These are phyloP conservation scores for Tricholomella constricta DNA, from an alignment of 768 basidiomycete genomes.

Conservation along the genomic window DNA sequence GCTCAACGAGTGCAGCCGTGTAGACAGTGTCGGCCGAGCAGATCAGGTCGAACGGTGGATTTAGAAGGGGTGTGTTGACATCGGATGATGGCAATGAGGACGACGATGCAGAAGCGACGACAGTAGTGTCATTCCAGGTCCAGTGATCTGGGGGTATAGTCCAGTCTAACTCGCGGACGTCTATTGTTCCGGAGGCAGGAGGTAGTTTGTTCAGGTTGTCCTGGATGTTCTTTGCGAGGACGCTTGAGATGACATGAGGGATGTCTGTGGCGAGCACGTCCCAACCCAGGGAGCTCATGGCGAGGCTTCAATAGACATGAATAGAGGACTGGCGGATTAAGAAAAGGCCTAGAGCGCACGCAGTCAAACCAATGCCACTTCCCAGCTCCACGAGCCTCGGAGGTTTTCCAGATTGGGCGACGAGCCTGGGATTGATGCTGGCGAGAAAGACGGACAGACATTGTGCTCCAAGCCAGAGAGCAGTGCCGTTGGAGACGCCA, in stretches of 20 bases:
- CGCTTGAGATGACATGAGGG: slow-evolving; percentile 58
- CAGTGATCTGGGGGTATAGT: slow-evolving; percentile 53
- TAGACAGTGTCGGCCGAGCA: slow-evolving; percentile 86
- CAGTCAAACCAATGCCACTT: slow-evolving; percentile 78
- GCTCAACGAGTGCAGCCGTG: slow-evolving; percentile 55
- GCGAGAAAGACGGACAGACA: slow-evolving; percentile 66
- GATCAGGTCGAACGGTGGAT: slow-evolving; percentile 74
- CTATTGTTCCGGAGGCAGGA: slow-evolving; percentile 45
- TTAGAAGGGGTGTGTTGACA: slow-evolving; percentile 26
- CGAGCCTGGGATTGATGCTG: slow-evolving; percentile 31
- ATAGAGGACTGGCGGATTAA: background rate
- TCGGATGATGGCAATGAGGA: slow-evolving; percentile 19
- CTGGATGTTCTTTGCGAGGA: slow-evolving; percentile 64
- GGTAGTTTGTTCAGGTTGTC: slow-evolving; percentile 49
- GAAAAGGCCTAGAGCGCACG: slow-evolving; percentile 47
- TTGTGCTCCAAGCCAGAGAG: slow-evolving; percentile 85
- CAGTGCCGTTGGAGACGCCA: slow-evolving; percentile 73
- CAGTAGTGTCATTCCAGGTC: slow-evolving; percentile 50
- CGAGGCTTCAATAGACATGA: slow-evolving; percentile 45
- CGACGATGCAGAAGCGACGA: slow-evolving; percentile 32
- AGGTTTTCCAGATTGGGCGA: slow-evolving; percentile 25
- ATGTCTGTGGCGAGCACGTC: slow-evolving; percentile 80
- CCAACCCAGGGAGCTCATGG: slow-evolving; percentile 69
- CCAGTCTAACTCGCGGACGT: slow-evolving; percentile 76
- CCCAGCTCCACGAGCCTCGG: slow-evolving; percentile 73